Percentiles rank a stretch among this genome's conserved stretches.
Conservation (phyloP, 805 yeast genomes). For the Debaryomyces hansenii region DNA sequence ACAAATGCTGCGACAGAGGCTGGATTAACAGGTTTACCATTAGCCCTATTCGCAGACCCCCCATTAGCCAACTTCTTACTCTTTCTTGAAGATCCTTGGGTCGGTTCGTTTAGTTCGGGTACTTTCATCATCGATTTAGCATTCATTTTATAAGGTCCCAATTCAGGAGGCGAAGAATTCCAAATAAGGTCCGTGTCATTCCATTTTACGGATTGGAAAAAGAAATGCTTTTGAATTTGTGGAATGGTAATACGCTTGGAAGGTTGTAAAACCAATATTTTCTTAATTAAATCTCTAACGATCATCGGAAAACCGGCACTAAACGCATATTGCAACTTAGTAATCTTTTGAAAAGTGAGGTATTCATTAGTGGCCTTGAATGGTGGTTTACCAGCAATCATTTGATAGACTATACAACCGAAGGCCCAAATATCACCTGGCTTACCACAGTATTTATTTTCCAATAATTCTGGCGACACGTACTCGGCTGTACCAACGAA, state of each 20-base stretch:
- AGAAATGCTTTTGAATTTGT: conserved; percentile 63
- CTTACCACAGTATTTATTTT: conserved; percentile 66
- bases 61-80: conserved; percentile 7
- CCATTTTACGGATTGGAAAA: conserved; percentile 74
- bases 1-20: conserved; percentile 45
- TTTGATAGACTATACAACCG: conserved; percentile 59
- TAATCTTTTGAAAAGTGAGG: conserved; percentile 76
- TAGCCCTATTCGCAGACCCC: conserved; percentile 10
- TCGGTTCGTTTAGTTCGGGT: conserved; percentile 37
- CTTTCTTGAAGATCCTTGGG: conserved; percentile 11
- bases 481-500: conserved; percentile 88
- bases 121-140: conserved; percentile 80
- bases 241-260: conserved; percentile 57
- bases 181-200: conserved; percentile 63
- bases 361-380: conserved; percentile 83
- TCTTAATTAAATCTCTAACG: conserved; percentile 65
- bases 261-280: conserved; percentile 72
- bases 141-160: conserved; percentile 69
- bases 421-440: conserved; percentile 64
- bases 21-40: conserved; percentile 22
- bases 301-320: conserved; percentile 58
- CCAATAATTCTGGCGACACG: conserved; percentile 77
- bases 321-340: conserved; percentile 78
- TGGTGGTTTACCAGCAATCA: conserved; percentile 72
- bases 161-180: conserved; percentile 63